A percentile compares a stretch with the other conserved stretches of the same genome.
phyloP scores from a whole-genome alignment of 768 basidiomycete genomes.

The Leucogyrophana mollusca region DNA sequence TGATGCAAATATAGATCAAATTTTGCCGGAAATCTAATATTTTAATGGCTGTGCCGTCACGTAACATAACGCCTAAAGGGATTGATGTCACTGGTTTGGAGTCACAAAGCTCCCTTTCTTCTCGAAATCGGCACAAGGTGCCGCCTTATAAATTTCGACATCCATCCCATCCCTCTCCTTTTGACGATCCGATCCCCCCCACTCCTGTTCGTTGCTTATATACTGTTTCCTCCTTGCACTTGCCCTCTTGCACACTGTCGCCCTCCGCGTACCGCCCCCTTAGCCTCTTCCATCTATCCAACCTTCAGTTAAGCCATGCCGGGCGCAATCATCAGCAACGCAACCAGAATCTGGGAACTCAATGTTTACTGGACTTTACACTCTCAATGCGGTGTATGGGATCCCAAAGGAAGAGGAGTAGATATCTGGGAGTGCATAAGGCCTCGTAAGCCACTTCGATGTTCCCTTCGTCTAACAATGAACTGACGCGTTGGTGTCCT shows the following conservation, averaged over 20 bases:
- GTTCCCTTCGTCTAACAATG: not conserved
- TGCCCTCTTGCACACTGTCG: not conserved
- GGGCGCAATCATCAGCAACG: conserved; percentile 50
- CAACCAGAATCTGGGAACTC: conserved; percentile 69
- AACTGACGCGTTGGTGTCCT: conserved; percentile 8
- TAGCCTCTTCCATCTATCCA: not conserved
- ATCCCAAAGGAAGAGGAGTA: conserved; percentile 61
- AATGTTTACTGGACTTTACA: conserved; percentile 63
- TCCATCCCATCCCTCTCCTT: conserved; percentile 6
- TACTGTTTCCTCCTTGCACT: no score
- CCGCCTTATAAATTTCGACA: conserved; percentile 28
- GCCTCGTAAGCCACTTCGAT: conserved; percentile 51
- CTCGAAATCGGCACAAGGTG: conserved; percentile 24
- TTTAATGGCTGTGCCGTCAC: conserved; percentile 23
- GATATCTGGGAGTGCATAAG: conserved; percentile 76
- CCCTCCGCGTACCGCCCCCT: not conserved
- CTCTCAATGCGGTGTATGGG: conserved; percentile 74
- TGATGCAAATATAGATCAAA: conserved; percentile 9
- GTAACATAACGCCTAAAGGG: conserved; percentile 19
- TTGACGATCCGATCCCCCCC: conserved; percentile 9
- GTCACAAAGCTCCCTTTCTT: conserved; percentile 25
- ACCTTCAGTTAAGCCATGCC: conserved; percentile 12
- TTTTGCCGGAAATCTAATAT: conserved; percentile 17
- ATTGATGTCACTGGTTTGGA: conserved; percentile 30
- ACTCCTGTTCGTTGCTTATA: not conserved